phyloP scores from a whole-genome alignment of 345 rosid species.

The Citrus australasica region DNA sequence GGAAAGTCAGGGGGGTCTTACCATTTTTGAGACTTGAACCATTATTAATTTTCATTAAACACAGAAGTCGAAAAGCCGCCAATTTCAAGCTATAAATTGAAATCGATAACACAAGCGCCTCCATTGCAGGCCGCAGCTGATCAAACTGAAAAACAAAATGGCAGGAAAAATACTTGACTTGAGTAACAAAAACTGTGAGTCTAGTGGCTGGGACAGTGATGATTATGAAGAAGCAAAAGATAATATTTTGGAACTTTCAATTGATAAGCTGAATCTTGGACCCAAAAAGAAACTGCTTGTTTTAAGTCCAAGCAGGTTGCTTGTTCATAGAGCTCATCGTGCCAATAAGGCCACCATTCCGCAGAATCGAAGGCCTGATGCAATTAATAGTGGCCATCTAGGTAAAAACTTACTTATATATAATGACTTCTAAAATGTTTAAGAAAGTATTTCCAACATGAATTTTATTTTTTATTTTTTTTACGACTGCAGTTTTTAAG shows the following conservation, averaged over 20 bases:
- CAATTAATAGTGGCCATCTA: conserved; percentile 13
- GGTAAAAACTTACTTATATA: conserved; percentile 9
- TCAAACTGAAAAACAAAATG: background rate
- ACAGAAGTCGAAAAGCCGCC: background rate
- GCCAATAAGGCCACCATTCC: background rate
- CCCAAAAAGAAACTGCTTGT: conserved; percentile 37
- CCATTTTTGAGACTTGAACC: background rate
- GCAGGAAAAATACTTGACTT: background rate
- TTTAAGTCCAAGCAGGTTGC: conserved; percentile 23
- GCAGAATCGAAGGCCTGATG: conserved; percentile 21
- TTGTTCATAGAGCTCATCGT: conserved; percentile 19
- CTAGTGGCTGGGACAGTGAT: background rate
- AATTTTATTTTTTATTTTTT: no score
- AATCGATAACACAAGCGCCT: background rate
- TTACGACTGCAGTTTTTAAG: no score
- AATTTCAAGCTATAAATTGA: background rate
- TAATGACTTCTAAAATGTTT: no score
- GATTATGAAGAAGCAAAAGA: background rate
- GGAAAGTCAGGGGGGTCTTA: no score
- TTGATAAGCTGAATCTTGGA: conserved; percentile 13
- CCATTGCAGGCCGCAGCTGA: background rate
- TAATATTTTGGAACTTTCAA: background rate
- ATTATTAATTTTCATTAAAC: background rate
- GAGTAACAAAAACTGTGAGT: background rate
- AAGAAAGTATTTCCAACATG: no score